Evolutionary conservation across 768 basidiomycete genomes (phyloP).

Genomic region (Podaxis sp.): DNA sequence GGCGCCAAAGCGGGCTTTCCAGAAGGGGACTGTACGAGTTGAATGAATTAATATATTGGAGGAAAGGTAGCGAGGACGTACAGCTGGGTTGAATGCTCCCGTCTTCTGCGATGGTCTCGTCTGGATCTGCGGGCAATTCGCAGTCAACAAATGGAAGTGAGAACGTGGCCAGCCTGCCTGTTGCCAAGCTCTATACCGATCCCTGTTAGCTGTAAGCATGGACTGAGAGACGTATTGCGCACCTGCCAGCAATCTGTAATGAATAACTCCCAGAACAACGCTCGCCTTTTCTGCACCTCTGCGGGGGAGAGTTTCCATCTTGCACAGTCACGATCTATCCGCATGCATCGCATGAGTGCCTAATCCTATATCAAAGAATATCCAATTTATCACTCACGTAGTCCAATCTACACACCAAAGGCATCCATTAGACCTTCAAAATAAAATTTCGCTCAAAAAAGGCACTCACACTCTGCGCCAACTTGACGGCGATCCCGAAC

Average conservation of each 20-base stretch:
- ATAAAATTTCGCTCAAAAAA: constrained; percentile 10
- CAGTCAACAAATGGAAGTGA: constrained; percentile 74
- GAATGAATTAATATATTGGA: not conserved
- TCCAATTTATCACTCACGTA: constrained; percentile 46
- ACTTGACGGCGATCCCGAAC: constrained; percentile 63
- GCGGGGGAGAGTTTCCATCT: constrained; percentile 61
- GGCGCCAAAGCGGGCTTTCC: constrained; percentile 70
- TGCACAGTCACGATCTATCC: constrained; percentile 67
- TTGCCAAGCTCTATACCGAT: constrained; percentile 59
- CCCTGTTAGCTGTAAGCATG: not conserved
- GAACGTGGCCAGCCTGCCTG: constrained; percentile 68
- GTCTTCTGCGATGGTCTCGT: constrained; percentile 53
- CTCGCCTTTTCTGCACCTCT: constrained; percentile 70
- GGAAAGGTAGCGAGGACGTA: constrained; percentile 30
- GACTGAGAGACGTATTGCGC: constrained; percentile 14
- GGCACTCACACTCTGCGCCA: constrained; percentile 66
- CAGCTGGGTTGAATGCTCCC: constrained; percentile 59
- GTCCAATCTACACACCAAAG: constrained; percentile 49
- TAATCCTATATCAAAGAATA: too few relatives aligned
- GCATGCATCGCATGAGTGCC: not conserved
- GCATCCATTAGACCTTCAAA: too few relatives aligned
- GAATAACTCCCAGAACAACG: constrained; percentile 73
- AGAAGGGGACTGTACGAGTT: constrained; percentile 52
- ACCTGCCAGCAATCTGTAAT: constrained; percentile 60
- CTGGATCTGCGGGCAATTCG: constrained; percentile 30